Percentiles rank a stretch among this genome's conserved stretches.
These are phyloP conservation scores for Debaryomyces sp. DNA, from an alignment of 1,139 yeast genomes.

Conservation along the genomic window DNA sequence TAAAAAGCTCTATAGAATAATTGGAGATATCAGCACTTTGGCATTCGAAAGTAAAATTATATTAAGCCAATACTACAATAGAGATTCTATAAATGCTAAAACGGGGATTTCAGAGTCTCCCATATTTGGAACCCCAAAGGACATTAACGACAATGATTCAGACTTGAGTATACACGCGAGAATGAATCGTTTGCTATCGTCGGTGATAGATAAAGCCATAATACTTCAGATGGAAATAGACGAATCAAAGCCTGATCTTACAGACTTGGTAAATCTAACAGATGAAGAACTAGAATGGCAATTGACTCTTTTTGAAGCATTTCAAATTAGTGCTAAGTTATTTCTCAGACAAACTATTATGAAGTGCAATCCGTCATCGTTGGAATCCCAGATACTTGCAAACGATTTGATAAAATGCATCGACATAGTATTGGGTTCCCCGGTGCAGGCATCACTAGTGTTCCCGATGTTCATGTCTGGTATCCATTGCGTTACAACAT, in stretches of 20 bases:
- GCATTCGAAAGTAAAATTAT: conserved; percentile 52
- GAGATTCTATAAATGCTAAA: not conserved
- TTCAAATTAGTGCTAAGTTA: conserved; percentile 69
- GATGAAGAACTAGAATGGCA: conserved; percentile 65
- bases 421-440: conserved; percentile 64
- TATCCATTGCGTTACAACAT: conserved; percentile 57
- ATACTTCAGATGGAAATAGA: conserved; percentile 54
- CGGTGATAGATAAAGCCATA: conserved; percentile 41
- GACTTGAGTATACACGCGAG: conserved; percentile 31
- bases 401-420: conserved; percentile 58
- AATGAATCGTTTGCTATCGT: conserved; percentile 24
- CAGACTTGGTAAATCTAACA: conserved; percentile 49
- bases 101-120: conserved; percentile 3
- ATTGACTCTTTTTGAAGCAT: conserved; percentile 69
- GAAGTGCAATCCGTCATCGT: conserved; percentile 60
- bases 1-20: conserved; percentile 61
- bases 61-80: conserved; percentile 3
- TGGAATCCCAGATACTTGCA: conserved; percentile 64
- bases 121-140: conserved; percentile 12
- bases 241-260: conserved; percentile 54
- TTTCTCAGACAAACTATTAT: conserved; percentile 67
- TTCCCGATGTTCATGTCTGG: conserved; percentile 82
- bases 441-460: conserved; percentile 70
- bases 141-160: conserved; percentile 18
- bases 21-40: conserved; percentile 70